A percentile compares a stretch with the other conserved stretches of the same genome.
Evolutionary conservation across 106 monocot species (phyloP).

Genomic region (Allium fistulosum): DNA sequence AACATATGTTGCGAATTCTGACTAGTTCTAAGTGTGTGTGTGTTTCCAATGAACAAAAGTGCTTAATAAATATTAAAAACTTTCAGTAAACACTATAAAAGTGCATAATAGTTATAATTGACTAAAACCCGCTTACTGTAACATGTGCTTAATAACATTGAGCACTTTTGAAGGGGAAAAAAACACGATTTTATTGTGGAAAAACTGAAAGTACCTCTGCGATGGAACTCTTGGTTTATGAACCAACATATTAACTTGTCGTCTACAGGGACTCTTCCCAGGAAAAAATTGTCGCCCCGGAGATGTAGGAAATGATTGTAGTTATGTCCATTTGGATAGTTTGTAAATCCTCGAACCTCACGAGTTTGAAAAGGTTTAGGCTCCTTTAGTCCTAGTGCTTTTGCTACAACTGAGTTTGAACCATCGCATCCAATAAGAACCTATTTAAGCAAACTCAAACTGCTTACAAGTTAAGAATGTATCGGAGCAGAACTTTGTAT

Average conservation of each 20-base stretch:
- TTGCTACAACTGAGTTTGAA: constrained; percentile 25
- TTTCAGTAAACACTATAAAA: too few relatives aligned
- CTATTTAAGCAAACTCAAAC: constrained; percentile 6
- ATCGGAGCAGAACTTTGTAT: too few relatives aligned
- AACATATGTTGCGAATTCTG: neutral
- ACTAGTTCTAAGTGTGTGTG: too few relatives aligned
- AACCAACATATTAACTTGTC: constrained; percentile 17
- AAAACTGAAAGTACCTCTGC: constrained; percentile 8
- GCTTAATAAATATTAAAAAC: too few relatives aligned
- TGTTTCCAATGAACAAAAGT: too few relatives aligned
- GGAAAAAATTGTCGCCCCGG: neutral
- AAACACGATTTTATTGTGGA: too few relatives aligned
- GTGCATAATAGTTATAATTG: too few relatives aligned
- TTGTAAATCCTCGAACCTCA: constrained; percentile 13
- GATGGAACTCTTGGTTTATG: neutral
- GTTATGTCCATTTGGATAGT: constrained; percentile 17
- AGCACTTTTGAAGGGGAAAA: too few relatives aligned
- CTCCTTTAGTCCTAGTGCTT: constrained; percentile 9
- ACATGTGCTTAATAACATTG: too few relatives aligned
- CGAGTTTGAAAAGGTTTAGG: neutral
- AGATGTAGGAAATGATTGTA: constrained; percentile 12
- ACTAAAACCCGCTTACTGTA: too few relatives aligned
- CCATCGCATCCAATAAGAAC: constrained; percentile 32
- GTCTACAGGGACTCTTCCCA: neutral
- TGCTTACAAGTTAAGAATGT: too few relatives aligned